Percentiles rank a stretch among this genome's conserved stretches.
These are phyloP conservation scores for Naganishia friedmannii DNA, from an alignment of 768 basidiomycete genomes.

Conservation along the genomic window DNA sequence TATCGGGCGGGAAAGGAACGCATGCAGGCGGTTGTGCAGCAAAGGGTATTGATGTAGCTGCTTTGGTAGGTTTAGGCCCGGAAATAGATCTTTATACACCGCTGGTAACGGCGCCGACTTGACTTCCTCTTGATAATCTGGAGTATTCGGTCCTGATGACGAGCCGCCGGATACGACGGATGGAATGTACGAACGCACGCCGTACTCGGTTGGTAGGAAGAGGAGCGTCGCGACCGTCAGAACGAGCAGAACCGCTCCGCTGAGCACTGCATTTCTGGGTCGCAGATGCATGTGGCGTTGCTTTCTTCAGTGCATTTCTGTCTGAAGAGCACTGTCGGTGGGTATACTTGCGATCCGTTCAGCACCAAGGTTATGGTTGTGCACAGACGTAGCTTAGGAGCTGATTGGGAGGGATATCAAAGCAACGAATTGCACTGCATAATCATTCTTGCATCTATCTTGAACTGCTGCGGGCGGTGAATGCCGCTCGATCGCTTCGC, in stretches of 20 bases:
- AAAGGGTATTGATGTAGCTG: slow-evolving; percentile 1
- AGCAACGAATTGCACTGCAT: too few relatives aligned
- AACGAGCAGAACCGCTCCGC: neutral
- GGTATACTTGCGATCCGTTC: neutral
- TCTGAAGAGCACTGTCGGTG: neutral
- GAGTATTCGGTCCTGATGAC: neutral
- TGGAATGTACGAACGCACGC: neutral
- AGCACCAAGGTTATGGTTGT: too few relatives aligned
- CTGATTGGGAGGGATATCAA: too few relatives aligned
- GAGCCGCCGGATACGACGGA: neutral
- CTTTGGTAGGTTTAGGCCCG: neutral
- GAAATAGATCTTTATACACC: neutral
- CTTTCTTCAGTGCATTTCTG: neutral
- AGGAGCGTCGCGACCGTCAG: neutral
- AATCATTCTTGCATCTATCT: too few relatives aligned
- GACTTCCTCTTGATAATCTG: neutral
- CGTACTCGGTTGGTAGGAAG: slow-evolving; percentile 1
- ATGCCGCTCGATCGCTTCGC: too few relatives aligned
- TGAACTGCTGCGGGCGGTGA: too few relatives aligned
- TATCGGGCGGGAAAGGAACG: slow-evolving; percentile 48
- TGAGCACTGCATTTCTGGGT: neutral
- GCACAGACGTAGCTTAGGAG: too few relatives aligned
- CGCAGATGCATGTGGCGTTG: neutral
- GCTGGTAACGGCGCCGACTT: neutral
- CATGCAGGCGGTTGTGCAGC: slow-evolving; percentile 34